Conservation (phyloP, 139 green algal species). For the Micromonas pusilla region DNA sequence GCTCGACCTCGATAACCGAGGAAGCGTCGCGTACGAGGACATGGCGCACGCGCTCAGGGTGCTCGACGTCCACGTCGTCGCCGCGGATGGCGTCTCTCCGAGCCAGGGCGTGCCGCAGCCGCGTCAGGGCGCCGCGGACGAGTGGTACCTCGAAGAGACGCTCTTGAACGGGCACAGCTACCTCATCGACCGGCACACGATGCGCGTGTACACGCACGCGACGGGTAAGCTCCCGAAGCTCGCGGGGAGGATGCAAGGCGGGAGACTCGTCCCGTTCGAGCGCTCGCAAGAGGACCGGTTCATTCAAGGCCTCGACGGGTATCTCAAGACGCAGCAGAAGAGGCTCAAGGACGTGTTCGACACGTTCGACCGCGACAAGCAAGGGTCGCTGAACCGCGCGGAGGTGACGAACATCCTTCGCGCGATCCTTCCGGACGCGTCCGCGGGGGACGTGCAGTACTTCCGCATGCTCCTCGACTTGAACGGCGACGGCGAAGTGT, state of each 20-base stretch:
- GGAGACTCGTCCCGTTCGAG: neutral
- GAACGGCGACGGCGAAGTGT: constrained; percentile 41
- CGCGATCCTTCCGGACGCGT: constrained; percentile 34
- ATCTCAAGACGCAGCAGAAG: constrained; percentile 29
- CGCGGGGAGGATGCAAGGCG: neutral
- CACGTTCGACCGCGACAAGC: constrained; percentile 27
- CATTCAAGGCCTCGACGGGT: constrained; percentile 38
- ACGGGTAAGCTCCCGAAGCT: neutral
- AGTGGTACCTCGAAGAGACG: neutral
- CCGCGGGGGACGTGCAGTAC: constrained; percentile 31
- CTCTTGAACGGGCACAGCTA: neutral
- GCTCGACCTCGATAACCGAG: neutral
- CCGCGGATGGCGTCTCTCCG: neutral
- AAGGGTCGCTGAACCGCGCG: constrained; percentile 33
- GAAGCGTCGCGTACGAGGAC: neutral
- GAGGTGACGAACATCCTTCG: constrained; percentile 35
- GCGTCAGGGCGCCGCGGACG: neutral
- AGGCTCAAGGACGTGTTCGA: constrained; percentile 36
- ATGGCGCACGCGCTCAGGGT: neutral
- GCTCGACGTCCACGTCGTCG: neutral
- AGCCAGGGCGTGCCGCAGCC: neutral
- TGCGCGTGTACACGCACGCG: neutral
- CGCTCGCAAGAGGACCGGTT: constrained; percentile 14
- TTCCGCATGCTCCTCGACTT: constrained; percentile 44
- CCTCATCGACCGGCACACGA: neutral